Evolutionary conservation across 768 basidiomycete species (phyloP).

Genomic region (Glaciozyma antarctica): DNA sequence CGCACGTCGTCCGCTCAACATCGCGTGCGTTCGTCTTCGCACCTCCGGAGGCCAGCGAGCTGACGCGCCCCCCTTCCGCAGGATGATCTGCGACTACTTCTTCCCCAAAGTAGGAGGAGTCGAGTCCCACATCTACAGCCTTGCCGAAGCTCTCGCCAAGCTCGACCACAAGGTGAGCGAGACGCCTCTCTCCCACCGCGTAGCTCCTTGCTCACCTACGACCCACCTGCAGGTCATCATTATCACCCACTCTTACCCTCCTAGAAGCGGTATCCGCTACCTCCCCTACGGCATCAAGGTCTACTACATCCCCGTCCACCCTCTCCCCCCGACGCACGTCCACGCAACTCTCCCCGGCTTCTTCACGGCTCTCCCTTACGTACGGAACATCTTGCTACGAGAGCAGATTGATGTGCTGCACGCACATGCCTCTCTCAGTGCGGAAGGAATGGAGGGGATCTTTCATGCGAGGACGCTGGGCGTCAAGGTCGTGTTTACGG

Average conservation of each 20-base stretch:
- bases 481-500: constrained; percentile 85
- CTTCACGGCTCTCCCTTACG: constrained; percentile 80
- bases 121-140: constrained; percentile 90
- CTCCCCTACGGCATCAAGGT: constrained; percentile 78
- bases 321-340: constrained; percentile 63
- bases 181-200: background rate
- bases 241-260: constrained; percentile 82
- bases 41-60: background rate
- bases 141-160: constrained; percentile 68
- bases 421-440: constrained; percentile 80
- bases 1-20: constrained; percentile 10
- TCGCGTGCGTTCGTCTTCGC: constrained; percentile 9
- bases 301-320: constrained; percentile 74
- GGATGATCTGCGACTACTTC: constrained; percentile 63
- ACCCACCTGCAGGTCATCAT: constrained; percentile 62
- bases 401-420: constrained; percentile 83
- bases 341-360: constrained; percentile 92
- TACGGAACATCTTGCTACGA: constrained; percentile 75
- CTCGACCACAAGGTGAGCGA: constrained; percentile 68
- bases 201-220: background rate
- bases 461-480: constrained; percentile 79
- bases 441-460: constrained; percentile 85
- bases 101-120: constrained; percentile 89
- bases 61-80: background rate
- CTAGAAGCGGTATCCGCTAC: constrained; percentile 83